Evolutionary conservation across 129 eudicot genomes (phyloP), one percentile per base, ranked within the genome.

Genomic region (Helichrysum umbraculigerum): DNA sequence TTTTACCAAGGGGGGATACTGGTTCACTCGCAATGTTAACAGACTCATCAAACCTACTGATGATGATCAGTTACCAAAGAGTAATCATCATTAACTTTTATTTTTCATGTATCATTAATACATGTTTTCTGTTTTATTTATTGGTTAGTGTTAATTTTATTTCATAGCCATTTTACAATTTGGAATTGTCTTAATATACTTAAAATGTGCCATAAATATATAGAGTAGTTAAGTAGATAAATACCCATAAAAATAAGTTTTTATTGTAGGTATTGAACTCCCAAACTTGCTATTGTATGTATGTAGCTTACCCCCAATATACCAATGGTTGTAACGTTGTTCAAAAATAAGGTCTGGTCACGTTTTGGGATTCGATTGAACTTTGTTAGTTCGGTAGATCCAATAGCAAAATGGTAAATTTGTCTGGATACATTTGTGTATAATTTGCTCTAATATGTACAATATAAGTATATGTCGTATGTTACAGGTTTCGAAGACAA

Each of bases 401-500:
- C 42, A 5, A 7, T 37, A 3, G 42, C 9, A 5, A 37, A 37
- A 37, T 37, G 42, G 42, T 4, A 2, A 4, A 32, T 32, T 32
- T 32, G 34, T 2, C 34, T 32, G 34, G 34, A 32, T 37, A 5
- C 42, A 37, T 37, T 11, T 6, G 14, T 70, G 37, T 41, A 52
- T 41, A 7, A 71, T 9, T 32, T 29, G 69, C 7, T 6, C 7
- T 37, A 37, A 37, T 4, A 6, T 71, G 60, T 19, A 12, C 8
- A 3, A 35, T 41, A 9, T 47, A 42, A n/a, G 2, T 17, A 51
- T 10, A 28, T 65, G 9, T 77, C 41, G 19, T 6, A 22, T 42
- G 41, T 14, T 21, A 32, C 44, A 70, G 82, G 71, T 60, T 19
- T 42, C 2, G 44, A 39, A 61, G 71, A 64, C 76, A 44, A 70